Evolutionary conservation across 2,329 filamentous ascomycete genomes (phyloP).

Genomic region (Neofusicoccum umdonicola): DNA sequence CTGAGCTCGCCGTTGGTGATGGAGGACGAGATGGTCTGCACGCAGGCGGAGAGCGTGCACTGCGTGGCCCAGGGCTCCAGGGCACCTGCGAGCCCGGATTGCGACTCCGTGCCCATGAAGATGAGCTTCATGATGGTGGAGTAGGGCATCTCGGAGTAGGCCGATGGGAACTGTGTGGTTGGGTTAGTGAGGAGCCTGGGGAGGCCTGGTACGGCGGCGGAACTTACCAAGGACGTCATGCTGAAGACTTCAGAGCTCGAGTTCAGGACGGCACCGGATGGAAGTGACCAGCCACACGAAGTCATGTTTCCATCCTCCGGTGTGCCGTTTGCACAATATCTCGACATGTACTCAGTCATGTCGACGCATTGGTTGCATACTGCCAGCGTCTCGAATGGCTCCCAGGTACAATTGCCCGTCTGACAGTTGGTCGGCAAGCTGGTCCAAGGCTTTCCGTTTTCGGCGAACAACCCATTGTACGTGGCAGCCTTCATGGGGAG

Average conservation of each 20-base stretch:
- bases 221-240: conserved; percentile 14
- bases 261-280: conserved; percentile 15
- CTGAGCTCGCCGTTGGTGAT: conserved; percentile 17
- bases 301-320: conserved; percentile 10
- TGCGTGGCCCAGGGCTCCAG: conserved; percentile 18
- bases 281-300: conserved; percentile 18
- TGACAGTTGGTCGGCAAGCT: conserved; percentile 27
- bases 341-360: conserved; percentile 13
- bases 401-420: conserved; percentile 35
- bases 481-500: conserved; percentile 29
- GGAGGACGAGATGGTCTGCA: conserved; percentile 17
- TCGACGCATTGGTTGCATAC: conserved; percentile 24
- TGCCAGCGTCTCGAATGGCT: conserved; percentile 30
- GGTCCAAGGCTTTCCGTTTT: conserved; percentile 19
- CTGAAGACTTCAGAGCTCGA: conserved; percentile 19
- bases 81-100: neutral
- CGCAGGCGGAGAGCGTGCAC: conserved; percentile 18
- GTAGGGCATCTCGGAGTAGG: conserved; percentile 17
- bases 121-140: conserved; percentile 18
- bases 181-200: too few species aligned
- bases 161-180: neutral
- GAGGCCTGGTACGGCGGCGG: too few species aligned
- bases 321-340: neutral
- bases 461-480: conserved; percentile 30
- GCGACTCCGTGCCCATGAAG: conserved; percentile 19